These are phyloP conservation scores for Penicillium alfredii DNA, from an alignment of 495 filamentous ascomycete species.

Conservation along the genomic window DNA sequence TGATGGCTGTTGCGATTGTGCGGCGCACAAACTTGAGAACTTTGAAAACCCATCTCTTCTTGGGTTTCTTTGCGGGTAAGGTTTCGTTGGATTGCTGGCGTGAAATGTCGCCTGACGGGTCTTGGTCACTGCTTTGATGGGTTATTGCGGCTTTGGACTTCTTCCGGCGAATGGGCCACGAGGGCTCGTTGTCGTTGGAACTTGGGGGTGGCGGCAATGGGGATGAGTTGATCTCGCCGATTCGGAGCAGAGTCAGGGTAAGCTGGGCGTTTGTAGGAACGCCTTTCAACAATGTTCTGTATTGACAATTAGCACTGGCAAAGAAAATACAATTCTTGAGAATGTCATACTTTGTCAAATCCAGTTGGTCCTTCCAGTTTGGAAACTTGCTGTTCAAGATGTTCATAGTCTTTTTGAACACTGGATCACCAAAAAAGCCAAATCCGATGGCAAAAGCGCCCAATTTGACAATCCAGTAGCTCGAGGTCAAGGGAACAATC, in stretches of 20 bases:
- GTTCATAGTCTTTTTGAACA: constrained; percentile 52
- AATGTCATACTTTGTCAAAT: constrained; percentile 54
- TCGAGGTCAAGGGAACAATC: constrained; percentile 55
- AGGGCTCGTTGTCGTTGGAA: constrained; percentile 22
- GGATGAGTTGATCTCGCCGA: constrained; percentile 76
- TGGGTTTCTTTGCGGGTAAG: constrained; percentile 20
- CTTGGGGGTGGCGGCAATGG: constrained; percentile 75
- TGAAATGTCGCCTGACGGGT: constrained; percentile 5
- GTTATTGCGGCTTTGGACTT: constrained; percentile 26
- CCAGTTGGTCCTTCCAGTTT: constrained; percentile 68
- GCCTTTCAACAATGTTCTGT: constrained; percentile 70
- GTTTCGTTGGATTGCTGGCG: background rate
- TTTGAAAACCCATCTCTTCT: constrained; percentile 44
- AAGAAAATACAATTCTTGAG: constrained; percentile 2
- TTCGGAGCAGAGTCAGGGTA: constrained; percentile 75
- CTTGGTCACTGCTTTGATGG: constrained; percentile 15
- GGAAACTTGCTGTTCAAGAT: constrained; percentile 63
- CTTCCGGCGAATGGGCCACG: constrained; percentile 25
- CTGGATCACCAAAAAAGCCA: constrained; percentile 75
- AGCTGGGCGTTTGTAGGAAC: constrained; percentile 86
- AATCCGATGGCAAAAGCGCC: constrained; percentile 61
- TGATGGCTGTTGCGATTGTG: constrained; percentile 59
- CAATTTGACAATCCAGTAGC: constrained; percentile 69
- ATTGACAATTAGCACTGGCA: constrained; percentile 1
- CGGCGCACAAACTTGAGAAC: constrained; percentile 64